Evolutionary conservation across 108 stramenopile genomes (phyloP), one percentile per base, ranked within the genome.

Genomic region (Ochromonas danica): DNA sequence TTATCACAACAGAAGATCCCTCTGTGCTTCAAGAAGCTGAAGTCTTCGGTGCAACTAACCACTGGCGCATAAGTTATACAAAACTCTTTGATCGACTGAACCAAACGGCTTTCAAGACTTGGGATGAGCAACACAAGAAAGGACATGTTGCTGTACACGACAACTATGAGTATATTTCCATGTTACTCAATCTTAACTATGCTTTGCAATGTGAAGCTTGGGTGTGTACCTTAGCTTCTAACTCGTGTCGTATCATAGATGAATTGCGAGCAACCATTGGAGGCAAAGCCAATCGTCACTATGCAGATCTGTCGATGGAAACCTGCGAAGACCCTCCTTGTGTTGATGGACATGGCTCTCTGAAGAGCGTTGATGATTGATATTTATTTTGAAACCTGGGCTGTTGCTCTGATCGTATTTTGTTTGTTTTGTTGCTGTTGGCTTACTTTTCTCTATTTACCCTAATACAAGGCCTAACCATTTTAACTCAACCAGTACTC

Each of bases 1-100:
- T 67, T 25, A 67, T 67, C 63, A 67, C 63, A 3, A 67, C 63
- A 6, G 63, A 67, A 33, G 63, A 67, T 25, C 63, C 63, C 63
- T 3, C 63, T 6, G 63, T 67, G 63, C 63, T 67, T 28, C 3
- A 28, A 28, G 63, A 67, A 36, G 63, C 63, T 3, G 63, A 67
- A 14, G 63, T 10, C 17, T 67, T 3, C 14, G 63, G 63, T 36
- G 25, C 3, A 36, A 25, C 63, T 25, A 67, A 67, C 63, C 3
- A 67, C 31, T 67, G 63, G 63, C 17, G 25, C 17, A 67, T 67
- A 28, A 31, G 3, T 10, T 67, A 67, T 36, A 67, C 63, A 6
- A 67, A 67, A 3, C 31, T 67, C 17, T 67, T 67, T 25, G 30
- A 67, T 67, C 63, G 63, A 35, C 14, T 10, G 33, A 25, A 28